Conservation (phyloP, 2,329 filamentous ascomycete genomes). For the Fusarium siculi region DNA sequence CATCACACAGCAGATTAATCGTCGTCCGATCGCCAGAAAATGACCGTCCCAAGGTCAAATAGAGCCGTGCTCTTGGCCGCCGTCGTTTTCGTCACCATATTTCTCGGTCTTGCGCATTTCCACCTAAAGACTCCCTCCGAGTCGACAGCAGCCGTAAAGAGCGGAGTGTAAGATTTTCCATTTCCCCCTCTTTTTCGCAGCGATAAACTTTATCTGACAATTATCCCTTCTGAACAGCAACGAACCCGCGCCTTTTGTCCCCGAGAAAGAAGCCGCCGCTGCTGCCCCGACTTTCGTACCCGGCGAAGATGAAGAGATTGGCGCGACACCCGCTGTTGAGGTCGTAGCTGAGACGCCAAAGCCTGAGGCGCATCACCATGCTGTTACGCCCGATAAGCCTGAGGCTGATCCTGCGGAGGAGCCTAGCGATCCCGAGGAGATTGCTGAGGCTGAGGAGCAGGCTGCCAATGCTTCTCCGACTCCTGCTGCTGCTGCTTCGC, state of each 20-base stretch:
- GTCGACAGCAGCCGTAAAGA: not conserved
- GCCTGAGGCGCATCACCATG: not conserved
- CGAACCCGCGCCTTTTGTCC: conserved; percentile 22
- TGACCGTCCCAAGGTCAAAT: conserved; percentile 24
- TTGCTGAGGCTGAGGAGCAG: conserved; percentile 8
- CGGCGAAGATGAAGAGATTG: conserved; percentile 8
- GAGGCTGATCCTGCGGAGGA: conserved; percentile 10
- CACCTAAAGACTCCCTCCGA: conserved; percentile 18
- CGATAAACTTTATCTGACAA: not conserved
- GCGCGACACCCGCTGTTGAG: conserved; percentile 2
- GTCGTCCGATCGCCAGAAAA: not conserved
- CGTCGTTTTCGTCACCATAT: conserved; percentile 25
- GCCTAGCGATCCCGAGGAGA: conserved; percentile 14
- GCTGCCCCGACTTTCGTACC: conserved; percentile 14
- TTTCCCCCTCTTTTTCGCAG: not conserved
- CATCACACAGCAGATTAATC: not conserved
- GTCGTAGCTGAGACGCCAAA: not conserved
- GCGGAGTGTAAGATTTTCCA: conserved; percentile 8
- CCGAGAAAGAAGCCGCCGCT: conserved; percentile 23
- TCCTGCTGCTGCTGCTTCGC: not conserved
- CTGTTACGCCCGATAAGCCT: not conserved
- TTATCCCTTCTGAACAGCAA: not conserved
- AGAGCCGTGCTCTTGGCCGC: conserved; percentile 25
- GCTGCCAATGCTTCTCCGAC: not conserved
- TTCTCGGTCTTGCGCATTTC: conserved; percentile 27